phyloP scores from a whole-genome alignment of 768 basidiomycete genomes.

The Amanita phalloides region DNA sequence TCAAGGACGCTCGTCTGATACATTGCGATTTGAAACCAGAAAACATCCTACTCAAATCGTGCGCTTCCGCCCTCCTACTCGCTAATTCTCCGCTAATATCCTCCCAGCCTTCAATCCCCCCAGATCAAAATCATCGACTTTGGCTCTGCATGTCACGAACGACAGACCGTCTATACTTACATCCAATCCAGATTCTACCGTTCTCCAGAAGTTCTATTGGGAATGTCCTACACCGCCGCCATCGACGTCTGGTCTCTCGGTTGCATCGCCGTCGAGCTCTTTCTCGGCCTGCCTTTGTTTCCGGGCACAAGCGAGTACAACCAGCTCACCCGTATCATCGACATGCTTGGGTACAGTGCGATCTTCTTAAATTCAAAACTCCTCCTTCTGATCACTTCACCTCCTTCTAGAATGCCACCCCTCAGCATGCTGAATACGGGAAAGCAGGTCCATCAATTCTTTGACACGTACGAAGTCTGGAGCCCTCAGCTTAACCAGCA shows the following conservation, averaged over 20 bases:
- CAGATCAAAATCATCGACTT: slow-evolving; percentile 99
- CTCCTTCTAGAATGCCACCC: slow-evolving; percentile 64
- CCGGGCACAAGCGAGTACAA: slow-evolving; percentile 99
- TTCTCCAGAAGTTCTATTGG: slow-evolving; percentile 92
- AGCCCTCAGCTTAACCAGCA: slow-evolving; percentile 58
- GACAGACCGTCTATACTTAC: slow-evolving; percentile 99
- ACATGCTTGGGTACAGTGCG: slow-evolving; percentile 81
- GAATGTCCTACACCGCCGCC: slow-evolving; percentile 85
- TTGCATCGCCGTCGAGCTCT: slow-evolving; percentile 97
- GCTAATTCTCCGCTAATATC: not conserved
- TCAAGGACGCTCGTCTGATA: slow-evolving; percentile 93
- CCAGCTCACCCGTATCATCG: slow-evolving; percentile 91
- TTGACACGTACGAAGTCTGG: slow-evolving; percentile 61
- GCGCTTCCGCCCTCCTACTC: slow-evolving; percentile 11
- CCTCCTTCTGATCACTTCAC: not conserved
- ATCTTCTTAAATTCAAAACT: no score
- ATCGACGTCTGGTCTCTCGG: slow-evolving; percentile 99
- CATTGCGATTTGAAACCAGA: slow-evolving; percentile 99
- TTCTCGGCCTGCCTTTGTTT: slow-evolving; percentile 91
- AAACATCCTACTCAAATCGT: slow-evolving; percentile 97
- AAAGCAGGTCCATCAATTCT: slow-evolving; percentile 92
- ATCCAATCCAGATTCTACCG: slow-evolving; percentile 99
- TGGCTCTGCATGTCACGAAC: slow-evolving; percentile 97
- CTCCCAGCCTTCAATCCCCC: slow-evolving; percentile 81
- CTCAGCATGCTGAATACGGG: slow-evolving; percentile 91